A percentile compares a stretch with the other conserved stretches of the same genome.
phyloP scores from a whole-genome alignment of 2,329 filamentous ascomycete genomes.

The Neobulgaria alba region DNA sequence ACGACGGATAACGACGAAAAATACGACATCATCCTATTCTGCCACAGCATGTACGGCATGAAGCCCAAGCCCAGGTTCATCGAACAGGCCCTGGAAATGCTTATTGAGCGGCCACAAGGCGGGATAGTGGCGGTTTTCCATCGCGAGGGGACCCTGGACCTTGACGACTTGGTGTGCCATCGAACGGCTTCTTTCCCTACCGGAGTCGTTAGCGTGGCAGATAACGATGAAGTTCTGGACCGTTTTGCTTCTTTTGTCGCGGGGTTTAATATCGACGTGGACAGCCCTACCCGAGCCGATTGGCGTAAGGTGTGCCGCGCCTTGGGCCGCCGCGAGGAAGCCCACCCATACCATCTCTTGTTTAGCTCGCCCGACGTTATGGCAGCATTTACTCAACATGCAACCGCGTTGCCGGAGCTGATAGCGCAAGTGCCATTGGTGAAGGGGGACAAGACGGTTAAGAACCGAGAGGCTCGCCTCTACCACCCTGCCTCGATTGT shows the following conservation, averaged over 20 bases:
- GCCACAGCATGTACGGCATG: constrained; percentile 57
- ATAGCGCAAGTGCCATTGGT: constrained; percentile 30
- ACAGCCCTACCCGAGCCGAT: constrained; percentile 27
- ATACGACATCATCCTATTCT: constrained; percentile 51
- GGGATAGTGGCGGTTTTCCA: constrained; percentile 47
- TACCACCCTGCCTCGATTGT: constrained; percentile 37
- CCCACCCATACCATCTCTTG: constrained; percentile 31
- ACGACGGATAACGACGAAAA: constrained; percentile 27
- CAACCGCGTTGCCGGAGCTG: constrained; percentile 37
- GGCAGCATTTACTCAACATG: constrained; percentile 40
- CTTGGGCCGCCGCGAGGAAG: constrained; percentile 34
- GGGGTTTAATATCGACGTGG: constrained; percentile 33
- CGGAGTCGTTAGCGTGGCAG: constrained; percentile 34
- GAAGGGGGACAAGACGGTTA: constrained; percentile 30
- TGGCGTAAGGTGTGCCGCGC: constrained; percentile 47
- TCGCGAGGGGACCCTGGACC: constrained; percentile 35
- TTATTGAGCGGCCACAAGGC: constrained; percentile 32
- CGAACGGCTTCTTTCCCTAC: constrained; percentile 38
- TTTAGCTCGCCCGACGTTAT: constrained; percentile 44
- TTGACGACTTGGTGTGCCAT: constrained; percentile 42
- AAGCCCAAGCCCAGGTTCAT: constrained; percentile 38
- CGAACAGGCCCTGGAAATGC: constrained; percentile 38
- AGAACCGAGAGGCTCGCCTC: constrained; percentile 42
- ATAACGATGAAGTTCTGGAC: constrained; percentile 40
- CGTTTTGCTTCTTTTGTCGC: constrained; percentile 44